phyloP scores from a whole-genome alignment of 2,329 filamentous ascomycete genomes.

The Neofusicoccum umdonicola region DNA sequence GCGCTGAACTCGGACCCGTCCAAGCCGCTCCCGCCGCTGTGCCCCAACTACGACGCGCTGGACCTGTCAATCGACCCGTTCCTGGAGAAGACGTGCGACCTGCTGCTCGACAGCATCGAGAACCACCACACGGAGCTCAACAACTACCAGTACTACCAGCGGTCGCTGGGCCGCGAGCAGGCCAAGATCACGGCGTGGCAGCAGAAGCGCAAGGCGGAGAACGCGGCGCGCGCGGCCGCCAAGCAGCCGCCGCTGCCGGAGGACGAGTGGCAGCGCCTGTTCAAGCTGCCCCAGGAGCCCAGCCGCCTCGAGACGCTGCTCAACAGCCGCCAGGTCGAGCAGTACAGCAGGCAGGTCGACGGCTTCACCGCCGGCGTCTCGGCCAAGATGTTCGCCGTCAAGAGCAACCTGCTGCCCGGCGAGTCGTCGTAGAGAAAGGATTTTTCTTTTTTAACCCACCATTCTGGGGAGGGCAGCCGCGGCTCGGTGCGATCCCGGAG shows the following conservation, averaged over 20 bases:
- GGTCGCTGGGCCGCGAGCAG: slow-evolving; percentile 90
- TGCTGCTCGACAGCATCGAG: slow-evolving; percentile 95
- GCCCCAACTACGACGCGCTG: slow-evolving; percentile 84
- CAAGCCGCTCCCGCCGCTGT: slow-evolving; percentile 63
- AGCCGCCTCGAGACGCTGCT: slow-evolving; percentile 90
- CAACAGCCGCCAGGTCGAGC: slow-evolving; percentile 93
- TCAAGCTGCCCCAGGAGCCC: slow-evolving; percentile 95
- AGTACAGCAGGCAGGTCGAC: slow-evolving; percentile 96
- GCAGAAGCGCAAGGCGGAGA: slow-evolving; percentile 93
- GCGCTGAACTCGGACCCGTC: slow-evolving; percentile 68
- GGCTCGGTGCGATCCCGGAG: not conserved
- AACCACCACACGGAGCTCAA: slow-evolving; percentile 97
- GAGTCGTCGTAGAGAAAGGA: slow-evolving; percentile 32
- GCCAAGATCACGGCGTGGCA: slow-evolving; percentile 97
- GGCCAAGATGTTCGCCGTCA: slow-evolving; percentile 97
- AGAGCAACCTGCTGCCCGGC: slow-evolving; percentile 63
- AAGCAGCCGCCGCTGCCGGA: slow-evolving; percentile 90
- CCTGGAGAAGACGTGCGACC: slow-evolving; percentile 96
- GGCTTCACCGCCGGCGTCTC: slow-evolving; percentile 89
- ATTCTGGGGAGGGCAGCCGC: not conserved
- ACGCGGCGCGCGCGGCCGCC: slow-evolving; percentile 75
- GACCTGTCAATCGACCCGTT: slow-evolving; percentile 95
- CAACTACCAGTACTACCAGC: slow-evolving; percentile 98
- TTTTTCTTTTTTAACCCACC: not conserved
- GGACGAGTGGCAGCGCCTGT: slow-evolving; percentile 96